A percentile compares a stretch with the other conserved stretches of the same genome.
Conservation (phyloP, 306 rosid genomes). For the Quercus ilex region DNA sequence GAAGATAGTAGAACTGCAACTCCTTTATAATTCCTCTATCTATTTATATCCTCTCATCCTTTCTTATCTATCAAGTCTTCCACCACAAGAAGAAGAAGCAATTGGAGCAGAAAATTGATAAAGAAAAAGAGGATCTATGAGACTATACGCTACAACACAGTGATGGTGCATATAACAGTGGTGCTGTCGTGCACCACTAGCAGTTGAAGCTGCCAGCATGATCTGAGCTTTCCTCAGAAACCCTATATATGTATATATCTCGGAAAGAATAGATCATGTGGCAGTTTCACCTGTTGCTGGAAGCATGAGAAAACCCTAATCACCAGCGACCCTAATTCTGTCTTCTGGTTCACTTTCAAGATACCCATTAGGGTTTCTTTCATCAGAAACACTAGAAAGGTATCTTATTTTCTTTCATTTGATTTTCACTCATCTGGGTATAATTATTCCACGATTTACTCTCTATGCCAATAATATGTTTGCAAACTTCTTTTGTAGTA, state of each 20-base stretch:
- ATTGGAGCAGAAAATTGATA: background rate
- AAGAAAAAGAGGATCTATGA: background rate
- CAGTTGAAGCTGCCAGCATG: conserved; percentile 98
- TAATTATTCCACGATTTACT: background rate
- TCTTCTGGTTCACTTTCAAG: background rate
- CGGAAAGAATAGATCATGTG: conserved; percentile 63
- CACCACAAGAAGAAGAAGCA: background rate
- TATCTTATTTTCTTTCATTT: background rate
- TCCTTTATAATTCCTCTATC: background rate
- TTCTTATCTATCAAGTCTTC: conserved; percentile 19
- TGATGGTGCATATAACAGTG: background rate
- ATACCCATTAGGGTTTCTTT: conserved; percentile 16
- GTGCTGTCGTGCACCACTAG: conserved; percentile 44
- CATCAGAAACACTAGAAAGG: background rate
- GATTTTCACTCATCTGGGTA: background rate
- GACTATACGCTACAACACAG: background rate
- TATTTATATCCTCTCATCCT: conserved; percentile 38
- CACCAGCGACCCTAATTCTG: conserved; percentile 14
- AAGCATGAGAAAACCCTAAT: conserved; percentile 37
- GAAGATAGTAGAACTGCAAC: background rate
- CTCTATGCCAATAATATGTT: background rate
- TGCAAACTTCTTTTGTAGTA: background rate
- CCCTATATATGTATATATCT: background rate
- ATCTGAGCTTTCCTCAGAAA: conserved; percentile 48
- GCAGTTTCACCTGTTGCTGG: conserved; percentile 72